These are phyloP conservation scores for Brasenia schreberi DNA, from an alignment of 164 flowering plant species.

Conservation along the genomic window DNA sequence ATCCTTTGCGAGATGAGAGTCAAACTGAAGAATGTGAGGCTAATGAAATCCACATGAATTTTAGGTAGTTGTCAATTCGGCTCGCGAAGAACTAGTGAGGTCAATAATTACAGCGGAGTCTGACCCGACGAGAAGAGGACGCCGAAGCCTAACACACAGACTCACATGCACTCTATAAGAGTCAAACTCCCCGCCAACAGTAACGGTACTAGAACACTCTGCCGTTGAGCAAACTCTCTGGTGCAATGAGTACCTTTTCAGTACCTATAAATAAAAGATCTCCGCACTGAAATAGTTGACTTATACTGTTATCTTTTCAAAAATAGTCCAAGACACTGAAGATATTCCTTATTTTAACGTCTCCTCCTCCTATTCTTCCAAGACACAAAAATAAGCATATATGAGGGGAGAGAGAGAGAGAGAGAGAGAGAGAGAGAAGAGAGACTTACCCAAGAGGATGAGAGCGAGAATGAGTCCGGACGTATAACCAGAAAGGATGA, in stretches of 20 bases:
- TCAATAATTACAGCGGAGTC: neutral
- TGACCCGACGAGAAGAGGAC: neutral
- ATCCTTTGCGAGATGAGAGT: too few species aligned
- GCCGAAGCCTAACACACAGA: neutral
- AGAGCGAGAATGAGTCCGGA: neutral
- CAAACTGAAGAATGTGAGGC: neutral
- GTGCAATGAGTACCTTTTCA: neutral
- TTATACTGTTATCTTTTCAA: too few species aligned
- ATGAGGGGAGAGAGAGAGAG: neutral
- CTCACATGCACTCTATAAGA: neutral
- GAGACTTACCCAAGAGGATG: neutral
- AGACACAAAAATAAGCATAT: neutral
- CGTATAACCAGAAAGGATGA: neutral
- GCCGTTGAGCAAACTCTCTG: neutral
- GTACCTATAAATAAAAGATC: neutral
- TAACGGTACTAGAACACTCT: too few species aligned
- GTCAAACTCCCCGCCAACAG: too few species aligned
- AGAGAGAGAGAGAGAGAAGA: neutral
- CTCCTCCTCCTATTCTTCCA: too few species aligned
- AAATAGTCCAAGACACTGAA: too few species aligned
- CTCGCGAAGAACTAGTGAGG: neutral
- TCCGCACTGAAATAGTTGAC: too few species aligned
- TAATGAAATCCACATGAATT: neutral
- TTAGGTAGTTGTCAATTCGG: neutral
- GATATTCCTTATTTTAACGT: too few species aligned